Base-by-base conservation (phyloP, 2,329 filamentous ascomycete genomes). In the Monosporascus sp. region DNA sequence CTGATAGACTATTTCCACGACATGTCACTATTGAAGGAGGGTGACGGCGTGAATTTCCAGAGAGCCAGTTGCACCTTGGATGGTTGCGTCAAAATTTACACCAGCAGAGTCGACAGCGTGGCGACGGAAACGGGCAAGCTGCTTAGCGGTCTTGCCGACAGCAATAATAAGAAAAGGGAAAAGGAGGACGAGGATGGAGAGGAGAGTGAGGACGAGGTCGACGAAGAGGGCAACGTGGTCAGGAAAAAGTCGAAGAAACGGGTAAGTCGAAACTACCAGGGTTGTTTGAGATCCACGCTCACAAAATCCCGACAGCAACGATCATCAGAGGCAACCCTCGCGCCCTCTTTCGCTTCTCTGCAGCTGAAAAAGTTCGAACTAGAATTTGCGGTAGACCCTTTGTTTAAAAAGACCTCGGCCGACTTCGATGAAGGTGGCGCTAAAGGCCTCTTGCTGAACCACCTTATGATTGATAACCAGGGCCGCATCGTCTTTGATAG, bases 1-100 rank as follows among this genome's bases (percentile, higher is more conserved):
- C 82, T 99, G 19, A 99, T 99, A 68, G 94, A 99, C 72, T 99
- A 99, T 73, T 99, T 99, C 66, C 93, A 99, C 71, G 94, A 99
- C 67, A 97, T 99, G 94, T 96, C 91, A 1, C 76, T 99, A 44
- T 78, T 99, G 48, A 96, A 96, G 68, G 94, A 99, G 67, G 94
- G 94, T 31, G 91, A 99, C 59, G 88, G 92, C 16, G 92, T 99
- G 72, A 99, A 99, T 70, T 99, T 99, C 64, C 94, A 99, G 69
- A 96, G 96, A 70, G 94, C 94, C 55, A 97, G 92, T 74, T 97
- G 91, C 74, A 99, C 94, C 0, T 79, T 99, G 19, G 94, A 99
- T 68, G 94, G 94, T 20, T 99, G 94, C 68, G 94, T 99, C 67
- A 99, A 99, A 76, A 97, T 99, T 66, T 99, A 99, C 72, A 99